Conservation (phyloP, 345 rosid genomes). For the Brassica cretica region DNA sequence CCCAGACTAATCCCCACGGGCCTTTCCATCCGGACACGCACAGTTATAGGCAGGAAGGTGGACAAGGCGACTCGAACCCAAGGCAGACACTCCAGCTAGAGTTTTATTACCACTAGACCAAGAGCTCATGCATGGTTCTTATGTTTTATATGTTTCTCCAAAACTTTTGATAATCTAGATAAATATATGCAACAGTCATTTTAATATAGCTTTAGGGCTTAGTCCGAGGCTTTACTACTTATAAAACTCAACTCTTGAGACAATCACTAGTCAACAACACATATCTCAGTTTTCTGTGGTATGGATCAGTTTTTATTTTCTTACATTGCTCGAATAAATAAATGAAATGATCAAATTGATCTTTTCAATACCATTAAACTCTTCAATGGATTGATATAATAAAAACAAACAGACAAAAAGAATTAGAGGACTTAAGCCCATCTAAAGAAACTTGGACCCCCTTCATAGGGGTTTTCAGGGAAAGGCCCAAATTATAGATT, state of each 20-base stretch:
- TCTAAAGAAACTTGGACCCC: background rate
- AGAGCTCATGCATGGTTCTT: too few relatives aligned
- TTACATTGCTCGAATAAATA: background rate
- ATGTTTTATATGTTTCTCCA: background rate
- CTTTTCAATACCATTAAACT: background rate
- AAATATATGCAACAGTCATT: background rate
- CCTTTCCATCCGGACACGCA: too few relatives aligned
- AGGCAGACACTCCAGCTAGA: too few relatives aligned
- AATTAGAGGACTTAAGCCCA: slow-evolving; percentile 26
- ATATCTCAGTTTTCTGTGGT: background rate
- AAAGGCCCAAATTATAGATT: slow-evolving; percentile 31
- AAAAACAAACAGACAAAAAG: background rate
- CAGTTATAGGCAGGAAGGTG: too few relatives aligned
- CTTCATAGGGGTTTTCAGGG: slow-evolving; percentile 6
- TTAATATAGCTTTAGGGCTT: background rate
- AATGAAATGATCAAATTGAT: background rate
- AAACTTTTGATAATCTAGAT: slow-evolving; percentile 1
- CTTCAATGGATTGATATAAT: background rate
- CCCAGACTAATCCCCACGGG: too few relatives aligned
- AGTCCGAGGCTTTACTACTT: background rate
- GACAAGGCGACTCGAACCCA: too few relatives aligned
- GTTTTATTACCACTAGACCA: too few relatives aligned
- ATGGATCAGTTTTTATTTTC: background rate
- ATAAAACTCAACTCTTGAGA: slow-evolving; percentile 1
- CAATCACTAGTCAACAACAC: background rate